These are phyloP conservation scores for Penicillium arizonense DNA, from an alignment of 495 filamentous ascomycete species.

Conservation along the genomic window DNA sequence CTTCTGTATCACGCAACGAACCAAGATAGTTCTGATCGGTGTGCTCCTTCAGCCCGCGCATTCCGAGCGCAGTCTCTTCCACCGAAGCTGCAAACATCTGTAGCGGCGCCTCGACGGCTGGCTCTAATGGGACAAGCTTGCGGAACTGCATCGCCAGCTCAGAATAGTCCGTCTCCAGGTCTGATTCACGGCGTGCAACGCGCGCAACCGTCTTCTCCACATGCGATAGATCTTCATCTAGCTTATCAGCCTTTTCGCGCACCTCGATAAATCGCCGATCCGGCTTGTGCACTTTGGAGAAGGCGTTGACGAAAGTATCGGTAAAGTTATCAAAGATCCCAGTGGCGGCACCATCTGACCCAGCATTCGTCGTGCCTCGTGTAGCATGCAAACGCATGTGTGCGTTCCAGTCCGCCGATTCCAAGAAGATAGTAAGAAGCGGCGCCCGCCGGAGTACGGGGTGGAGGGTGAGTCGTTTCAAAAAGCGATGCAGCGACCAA, in stretches of 20 bases:
- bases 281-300: constrained; percentile 92
- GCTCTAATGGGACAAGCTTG: constrained; percentile 86
- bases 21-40: constrained; percentile 96
- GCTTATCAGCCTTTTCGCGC: constrained; percentile 86
- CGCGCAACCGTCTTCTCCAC: constrained; percentile 92
- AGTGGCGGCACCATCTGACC: constrained; percentile 48
- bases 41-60: constrained; percentile 78
- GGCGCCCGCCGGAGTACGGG: constrained; percentile 82
- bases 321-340: constrained; percentile 92
- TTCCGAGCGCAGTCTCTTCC: constrained; percentile 73
- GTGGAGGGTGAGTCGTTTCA: constrained; percentile 82
- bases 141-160: constrained; percentile 93
- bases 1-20: constrained; percentile 87
- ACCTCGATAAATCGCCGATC: constrained; percentile 95
- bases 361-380: constrained; percentile 53
- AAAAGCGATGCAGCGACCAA: constrained; percentile 88
- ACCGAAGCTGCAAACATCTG: constrained; percentile 83
- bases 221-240: constrained; percentile 89
- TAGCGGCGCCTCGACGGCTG: constrained; percentile 75
- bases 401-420: constrained; percentile 92
- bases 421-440: constrained; percentile 84
- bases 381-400: constrained; percentile 78
- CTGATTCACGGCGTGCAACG: constrained; percentile 82
- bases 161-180: constrained; percentile 84
- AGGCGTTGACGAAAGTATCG: constrained; percentile 96